Percentiles rank a stretch among this genome's conserved stretches.
These are phyloP conservation scores for Leccinum ochraceum DNA, from an alignment of 768 basidiomycete species.

Conservation along the genomic window DNA sequence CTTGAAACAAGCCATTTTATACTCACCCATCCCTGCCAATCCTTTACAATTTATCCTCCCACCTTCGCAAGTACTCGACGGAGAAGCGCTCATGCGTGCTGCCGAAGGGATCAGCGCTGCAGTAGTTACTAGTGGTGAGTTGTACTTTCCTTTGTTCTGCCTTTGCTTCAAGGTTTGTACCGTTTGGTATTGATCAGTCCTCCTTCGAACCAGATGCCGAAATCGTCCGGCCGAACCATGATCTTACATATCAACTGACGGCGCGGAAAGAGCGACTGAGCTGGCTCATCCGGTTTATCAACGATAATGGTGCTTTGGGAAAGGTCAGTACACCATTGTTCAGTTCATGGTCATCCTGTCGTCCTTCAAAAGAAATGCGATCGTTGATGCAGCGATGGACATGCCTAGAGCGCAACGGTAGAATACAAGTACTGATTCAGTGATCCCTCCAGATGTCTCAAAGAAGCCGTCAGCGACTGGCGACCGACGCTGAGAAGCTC, in stretches of 20 bases:
- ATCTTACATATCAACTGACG: conserved; percentile 75
- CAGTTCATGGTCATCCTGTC: neutral
- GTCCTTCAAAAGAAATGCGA: neutral
- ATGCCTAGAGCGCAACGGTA: neutral
- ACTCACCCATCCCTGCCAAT: conserved; percentile 73
- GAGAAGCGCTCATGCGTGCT: conserved; percentile 75
- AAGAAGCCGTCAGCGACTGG: conserved; percentile 69
- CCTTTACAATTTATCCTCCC: conserved; percentile 81
- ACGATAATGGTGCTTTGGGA: conserved; percentile 75
- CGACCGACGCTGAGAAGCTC: conserved; percentile 84
- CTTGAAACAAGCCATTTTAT: conserved; percentile 82
- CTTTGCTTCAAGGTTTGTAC: neutral
- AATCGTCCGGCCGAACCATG: conserved; percentile 73
- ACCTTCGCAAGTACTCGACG: conserved; percentile 63
- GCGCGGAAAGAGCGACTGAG: conserved; percentile 74
- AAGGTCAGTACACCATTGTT: conserved; percentile 50
- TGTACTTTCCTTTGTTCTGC: neutral
- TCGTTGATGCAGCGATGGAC: neutral
- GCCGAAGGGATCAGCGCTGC: conserved; percentile 74
- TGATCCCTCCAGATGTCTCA: conserved; percentile 68
- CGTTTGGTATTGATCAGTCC: neutral
- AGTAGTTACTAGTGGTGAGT: conserved; percentile 70
- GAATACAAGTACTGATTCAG: conserved; percentile 5
- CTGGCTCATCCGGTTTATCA: conserved; percentile 88
- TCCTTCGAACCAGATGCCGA: conserved; percentile 48